These are phyloP conservation scores for Ambispora gerdemannii DNA, from an alignment of 192 early-diverging fungal genomes.

Conservation along the genomic window DNA sequence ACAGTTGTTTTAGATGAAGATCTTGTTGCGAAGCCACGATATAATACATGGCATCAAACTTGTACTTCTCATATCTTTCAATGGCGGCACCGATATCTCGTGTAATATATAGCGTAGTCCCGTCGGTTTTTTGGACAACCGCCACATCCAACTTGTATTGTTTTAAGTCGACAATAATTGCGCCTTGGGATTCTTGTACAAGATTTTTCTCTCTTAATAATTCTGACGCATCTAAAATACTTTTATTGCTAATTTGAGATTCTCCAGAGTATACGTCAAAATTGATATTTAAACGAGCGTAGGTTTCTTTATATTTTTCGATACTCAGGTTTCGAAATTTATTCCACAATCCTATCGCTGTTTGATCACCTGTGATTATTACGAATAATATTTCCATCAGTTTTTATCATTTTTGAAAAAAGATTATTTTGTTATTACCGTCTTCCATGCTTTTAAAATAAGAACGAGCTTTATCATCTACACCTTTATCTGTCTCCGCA, in stretches of 20 bases:
- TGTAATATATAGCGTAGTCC: constrained; percentile 89
- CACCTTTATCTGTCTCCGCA: constrained; percentile 57
- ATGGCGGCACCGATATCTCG: constrained; percentile 96
- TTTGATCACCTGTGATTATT: constrained; percentile 59
- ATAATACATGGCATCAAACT: constrained; percentile 93
- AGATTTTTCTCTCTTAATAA: constrained; percentile 73
- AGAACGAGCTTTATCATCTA: constrained; percentile 82
- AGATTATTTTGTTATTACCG: constrained; percentile 44
- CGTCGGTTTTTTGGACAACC: constrained; percentile 86
- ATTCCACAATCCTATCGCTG: constrained; percentile 78
- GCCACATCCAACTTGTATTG: constrained; percentile 79
- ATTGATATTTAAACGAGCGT: constrained; percentile 83
- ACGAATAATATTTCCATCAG: background rate
- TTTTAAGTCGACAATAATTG: constrained; percentile 81
- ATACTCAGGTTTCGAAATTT: constrained; percentile 87
- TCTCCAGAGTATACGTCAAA: constrained; percentile 97
- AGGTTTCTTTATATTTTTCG: constrained; percentile 88
- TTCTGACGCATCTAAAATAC: constrained; percentile 64
- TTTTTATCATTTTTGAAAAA: background rate
- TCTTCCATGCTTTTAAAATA: constrained; percentile 96
- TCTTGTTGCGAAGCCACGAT: constrained; percentile 89
- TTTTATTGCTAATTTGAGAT: constrained; percentile 74
- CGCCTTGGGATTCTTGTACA: constrained; percentile 75
- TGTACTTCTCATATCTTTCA: constrained; percentile 80
- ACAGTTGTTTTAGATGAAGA: constrained; percentile 90